Evolutionary conservation across 306 rosid genomes (phyloP).

Genomic region (Rubus idaeus): DNA sequence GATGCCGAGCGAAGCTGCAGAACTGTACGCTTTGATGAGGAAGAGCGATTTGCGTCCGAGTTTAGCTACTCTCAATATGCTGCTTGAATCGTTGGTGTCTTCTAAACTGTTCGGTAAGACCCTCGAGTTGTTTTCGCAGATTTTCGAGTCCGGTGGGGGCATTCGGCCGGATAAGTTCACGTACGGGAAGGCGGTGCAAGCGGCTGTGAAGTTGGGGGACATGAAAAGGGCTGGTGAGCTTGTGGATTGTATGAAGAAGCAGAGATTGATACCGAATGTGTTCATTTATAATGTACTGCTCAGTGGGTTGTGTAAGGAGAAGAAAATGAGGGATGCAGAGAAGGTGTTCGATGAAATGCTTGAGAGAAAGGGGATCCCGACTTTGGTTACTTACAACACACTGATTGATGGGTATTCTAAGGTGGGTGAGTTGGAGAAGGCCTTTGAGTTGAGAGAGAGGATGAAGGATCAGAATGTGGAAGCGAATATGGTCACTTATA

Average conservation of each 20-base stretch:
- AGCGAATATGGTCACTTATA: slow-evolving; percentile 58
- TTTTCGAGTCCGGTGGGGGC: slow-evolving; percentile 40
- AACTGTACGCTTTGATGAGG: slow-evolving; percentile 46
- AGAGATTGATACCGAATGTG: slow-evolving; percentile 37
- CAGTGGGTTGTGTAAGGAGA: slow-evolving; percentile 50
- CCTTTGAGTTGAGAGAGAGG: slow-evolving; percentile 54
- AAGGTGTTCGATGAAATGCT: slow-evolving; percentile 69
- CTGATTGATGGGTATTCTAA: slow-evolving; percentile 69
- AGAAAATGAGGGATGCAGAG: slow-evolving; percentile 54
- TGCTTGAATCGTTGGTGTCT: slow-evolving; percentile 47
- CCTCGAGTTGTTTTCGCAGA: slow-evolving; percentile 44
- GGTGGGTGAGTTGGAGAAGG: slow-evolving; percentile 58
- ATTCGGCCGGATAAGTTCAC: slow-evolving; percentile 43
- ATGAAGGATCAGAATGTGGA: slow-evolving; percentile 55
- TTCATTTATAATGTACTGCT: slow-evolving; percentile 59
- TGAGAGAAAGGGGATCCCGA: slow-evolving; percentile 34
- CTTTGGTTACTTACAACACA: slow-evolving; percentile 62
- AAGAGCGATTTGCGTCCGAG: slow-evolving; percentile 53
- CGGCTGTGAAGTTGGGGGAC: slow-evolving; percentile 60
- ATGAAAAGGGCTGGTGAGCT: slow-evolving; percentile 42
- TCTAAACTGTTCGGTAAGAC: slow-evolving; percentile 35
- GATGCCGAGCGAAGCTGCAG: slow-evolving; percentile 40
- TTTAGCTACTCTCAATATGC: slow-evolving; percentile 34
- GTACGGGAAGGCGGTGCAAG: slow-evolving; percentile 58
- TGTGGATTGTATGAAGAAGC: slow-evolving; percentile 46